Percentiles rank a stretch among this genome's conserved stretches.
Conservation (phyloP, 257 asterid species). For the Marsdenia floribunda region DNA sequence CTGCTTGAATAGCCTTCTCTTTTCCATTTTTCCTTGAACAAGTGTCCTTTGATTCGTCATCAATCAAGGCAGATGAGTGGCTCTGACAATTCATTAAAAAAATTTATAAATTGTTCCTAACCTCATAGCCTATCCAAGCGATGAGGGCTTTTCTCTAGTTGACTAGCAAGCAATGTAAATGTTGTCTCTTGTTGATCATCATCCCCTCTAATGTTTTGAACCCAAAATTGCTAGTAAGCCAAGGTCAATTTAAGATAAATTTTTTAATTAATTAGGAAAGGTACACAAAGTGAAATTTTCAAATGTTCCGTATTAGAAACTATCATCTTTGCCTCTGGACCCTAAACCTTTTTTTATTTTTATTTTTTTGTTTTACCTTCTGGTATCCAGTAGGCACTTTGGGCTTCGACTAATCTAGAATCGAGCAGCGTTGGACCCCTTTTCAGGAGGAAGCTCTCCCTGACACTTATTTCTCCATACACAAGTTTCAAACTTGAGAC, state of each 20-base stretch:
- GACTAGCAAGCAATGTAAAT: too few relatives aligned
- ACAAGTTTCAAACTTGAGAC: too few relatives aligned
- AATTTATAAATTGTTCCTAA: constrained; percentile 16
- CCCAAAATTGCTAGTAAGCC: neutral
- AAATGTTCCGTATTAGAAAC: neutral
- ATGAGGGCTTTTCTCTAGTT: too few relatives aligned
- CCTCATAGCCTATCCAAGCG: neutral
- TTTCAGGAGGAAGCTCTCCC: too few relatives aligned
- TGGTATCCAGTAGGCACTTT: too few relatives aligned
- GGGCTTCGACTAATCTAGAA: too few relatives aligned
- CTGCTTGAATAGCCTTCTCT: constrained; percentile 66
- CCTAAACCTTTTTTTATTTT: too few relatives aligned
- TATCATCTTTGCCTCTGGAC: neutral
- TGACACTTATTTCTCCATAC: too few relatives aligned
- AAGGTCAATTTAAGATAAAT: neutral
- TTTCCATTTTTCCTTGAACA: constrained; percentile 42
- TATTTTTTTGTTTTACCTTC: too few relatives aligned
- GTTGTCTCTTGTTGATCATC: too few relatives aligned
- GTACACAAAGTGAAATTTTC: neutral
- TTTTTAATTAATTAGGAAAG: neutral
- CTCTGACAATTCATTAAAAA: constrained; percentile 43
- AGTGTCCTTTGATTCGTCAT: constrained; percentile 63
- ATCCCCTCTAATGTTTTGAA: too few relatives aligned
- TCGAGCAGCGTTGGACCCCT: too few relatives aligned
- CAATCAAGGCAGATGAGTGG: constrained; percentile 69